Percentiles rank a stretch among this genome's conserved stretches.
Evolutionary conservation across 1,284 basidiomycete genomes (phyloP).

Genomic region (Ganoderma sinense): DNA sequence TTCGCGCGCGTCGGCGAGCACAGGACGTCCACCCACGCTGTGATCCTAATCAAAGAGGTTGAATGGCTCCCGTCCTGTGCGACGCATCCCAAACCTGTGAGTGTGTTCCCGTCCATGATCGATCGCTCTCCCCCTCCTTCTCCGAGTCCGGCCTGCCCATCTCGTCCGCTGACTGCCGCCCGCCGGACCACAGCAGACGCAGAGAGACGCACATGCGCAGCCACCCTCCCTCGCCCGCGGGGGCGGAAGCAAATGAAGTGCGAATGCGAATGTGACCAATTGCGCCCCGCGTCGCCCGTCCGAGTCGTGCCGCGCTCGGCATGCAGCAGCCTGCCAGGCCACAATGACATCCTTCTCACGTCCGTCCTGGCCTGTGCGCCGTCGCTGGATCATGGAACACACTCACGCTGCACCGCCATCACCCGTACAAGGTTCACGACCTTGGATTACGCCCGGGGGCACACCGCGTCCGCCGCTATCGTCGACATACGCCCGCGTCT

Average conservation of each 20-base stretch:
- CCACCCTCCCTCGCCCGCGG: neutral
- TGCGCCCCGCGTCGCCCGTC: neutral
- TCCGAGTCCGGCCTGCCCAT: neutral
- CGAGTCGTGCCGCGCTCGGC: conserved; percentile 4
- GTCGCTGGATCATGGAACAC: conserved; percentile 8
- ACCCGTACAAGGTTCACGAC: conserved; percentile 15
- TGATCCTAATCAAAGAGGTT: conserved; percentile 15
- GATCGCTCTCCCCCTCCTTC: conserved; percentile 6
- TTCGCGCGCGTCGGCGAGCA: conserved; percentile 13
- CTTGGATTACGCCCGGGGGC: no score
- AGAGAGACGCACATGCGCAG: neutral
- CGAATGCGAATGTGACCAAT: neutral
- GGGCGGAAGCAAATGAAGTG: conserved; percentile 15
- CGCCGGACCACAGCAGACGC: neutral
- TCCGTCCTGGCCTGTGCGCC: conserved; percentile 2
- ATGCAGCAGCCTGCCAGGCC: neutral
- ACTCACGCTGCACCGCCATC: conserved; percentile 20
- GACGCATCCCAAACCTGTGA: neutral
- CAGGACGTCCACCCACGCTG: conserved; percentile 11
- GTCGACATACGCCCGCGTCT: neutral
- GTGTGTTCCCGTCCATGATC: conserved; percentile 3
- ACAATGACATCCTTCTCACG: conserved; percentile 13
- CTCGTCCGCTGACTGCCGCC: neutral
- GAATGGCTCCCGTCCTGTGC: conserved; percentile 9
- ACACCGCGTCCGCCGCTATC: neutral